A percentile compares a stretch with the other conserved stretches of the same genome.
These are phyloP conservation scores for Anthracocystis panici-leucophaei DNA, from an alignment of 1,284 basidiomycete genomes.

Conservation along the genomic window DNA sequence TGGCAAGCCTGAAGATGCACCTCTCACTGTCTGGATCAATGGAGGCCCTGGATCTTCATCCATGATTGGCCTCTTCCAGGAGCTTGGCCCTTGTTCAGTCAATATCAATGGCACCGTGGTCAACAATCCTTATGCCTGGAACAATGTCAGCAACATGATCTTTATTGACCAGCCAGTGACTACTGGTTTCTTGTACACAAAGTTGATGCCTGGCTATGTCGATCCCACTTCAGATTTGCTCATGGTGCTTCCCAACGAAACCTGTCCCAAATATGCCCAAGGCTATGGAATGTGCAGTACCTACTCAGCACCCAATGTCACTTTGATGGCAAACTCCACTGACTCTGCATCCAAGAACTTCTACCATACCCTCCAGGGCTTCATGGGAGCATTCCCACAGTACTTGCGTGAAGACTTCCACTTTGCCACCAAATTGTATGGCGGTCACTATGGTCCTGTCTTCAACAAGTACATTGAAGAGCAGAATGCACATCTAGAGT, in stretches of 20 bases:
- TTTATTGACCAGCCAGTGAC: slow-evolving; percentile 78
- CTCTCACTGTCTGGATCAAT: slow-evolving; percentile 58
- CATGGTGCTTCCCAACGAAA: slow-evolving; percentile 31
- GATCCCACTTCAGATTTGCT: slow-evolving; percentile 32
- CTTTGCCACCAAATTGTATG: slow-evolving; percentile 75
- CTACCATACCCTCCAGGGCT: slow-evolving; percentile 75
- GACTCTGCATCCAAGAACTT: slow-evolving; percentile 59
- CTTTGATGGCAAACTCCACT: slow-evolving; percentile 53
- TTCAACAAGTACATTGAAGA: slow-evolving; percentile 73
- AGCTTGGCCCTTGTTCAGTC: slow-evolving; percentile 77
- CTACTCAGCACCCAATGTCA: slow-evolving; percentile 48
- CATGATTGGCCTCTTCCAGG: slow-evolving; percentile 79
- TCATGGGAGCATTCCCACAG: slow-evolving; percentile 57
- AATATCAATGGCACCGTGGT: slow-evolving; percentile 75
- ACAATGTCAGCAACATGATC: slow-evolving; percentile 77
- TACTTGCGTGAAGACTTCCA: slow-evolving; percentile 72
- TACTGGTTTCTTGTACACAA: slow-evolving; percentile 55
- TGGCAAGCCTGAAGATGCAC: slow-evolving; percentile 40
- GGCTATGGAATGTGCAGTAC: slow-evolving; percentile 49
- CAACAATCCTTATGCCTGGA: slow-evolving; percentile 77
- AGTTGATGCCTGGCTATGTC: slow-evolving; percentile 47
- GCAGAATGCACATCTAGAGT: slow-evolving; percentile 73
- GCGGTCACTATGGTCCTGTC: slow-evolving; percentile 75
- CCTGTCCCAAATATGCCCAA: slow-evolving; percentile 46
- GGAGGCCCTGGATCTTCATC: slow-evolving; percentile 75